Conservation (phyloP, 2,329 filamentous ascomycete genomes). For the Dothistroma pini region DNA sequence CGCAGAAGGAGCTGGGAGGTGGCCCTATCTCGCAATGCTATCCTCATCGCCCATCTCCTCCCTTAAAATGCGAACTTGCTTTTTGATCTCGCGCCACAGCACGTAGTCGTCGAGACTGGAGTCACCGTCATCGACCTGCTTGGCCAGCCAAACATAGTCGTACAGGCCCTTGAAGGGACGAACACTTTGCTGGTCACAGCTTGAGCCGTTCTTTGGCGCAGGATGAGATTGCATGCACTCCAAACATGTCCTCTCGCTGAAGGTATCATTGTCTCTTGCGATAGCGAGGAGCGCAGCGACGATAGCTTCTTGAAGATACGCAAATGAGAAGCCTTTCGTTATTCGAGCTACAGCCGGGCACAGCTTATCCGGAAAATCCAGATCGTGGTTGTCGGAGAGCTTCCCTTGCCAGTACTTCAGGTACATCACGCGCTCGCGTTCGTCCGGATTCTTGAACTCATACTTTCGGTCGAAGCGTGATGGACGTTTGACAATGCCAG, state of each 20-base stretch:
- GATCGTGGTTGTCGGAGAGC: constrained; percentile 53
- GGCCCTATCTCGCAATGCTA: background rate
- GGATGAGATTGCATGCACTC: constrained; percentile 29
- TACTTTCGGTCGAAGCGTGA: constrained; percentile 66
- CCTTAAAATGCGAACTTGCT: constrained; percentile 58
- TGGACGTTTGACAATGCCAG: constrained; percentile 60
- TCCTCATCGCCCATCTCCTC: constrained; percentile 51
- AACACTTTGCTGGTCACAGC: constrained; percentile 23
- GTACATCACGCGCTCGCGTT: constrained; percentile 56
- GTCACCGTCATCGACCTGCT: constrained; percentile 35
- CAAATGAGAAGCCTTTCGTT: constrained; percentile 64
- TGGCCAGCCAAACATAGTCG: constrained; percentile 29
- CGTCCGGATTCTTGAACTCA: constrained; percentile 56
- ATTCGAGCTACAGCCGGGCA: constrained; percentile 58
- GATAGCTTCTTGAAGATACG: constrained; percentile 67
- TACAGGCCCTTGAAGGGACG: constrained; percentile 29
- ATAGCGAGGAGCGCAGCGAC: constrained; percentile 60
- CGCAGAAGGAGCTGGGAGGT: background rate
- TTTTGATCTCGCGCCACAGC: constrained; percentile 61
- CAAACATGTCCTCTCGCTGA: constrained; percentile 30
- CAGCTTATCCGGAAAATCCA: constrained; percentile 59
- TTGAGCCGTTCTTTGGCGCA: constrained; percentile 15
- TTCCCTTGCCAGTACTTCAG: constrained; percentile 57
- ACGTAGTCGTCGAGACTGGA: constrained; percentile 50
- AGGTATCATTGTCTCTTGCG: constrained; percentile 45